Base-by-base conservation (phyloP, 1,139 yeast genomes). In the Lodderomyces orthopsilosis region DNA sequence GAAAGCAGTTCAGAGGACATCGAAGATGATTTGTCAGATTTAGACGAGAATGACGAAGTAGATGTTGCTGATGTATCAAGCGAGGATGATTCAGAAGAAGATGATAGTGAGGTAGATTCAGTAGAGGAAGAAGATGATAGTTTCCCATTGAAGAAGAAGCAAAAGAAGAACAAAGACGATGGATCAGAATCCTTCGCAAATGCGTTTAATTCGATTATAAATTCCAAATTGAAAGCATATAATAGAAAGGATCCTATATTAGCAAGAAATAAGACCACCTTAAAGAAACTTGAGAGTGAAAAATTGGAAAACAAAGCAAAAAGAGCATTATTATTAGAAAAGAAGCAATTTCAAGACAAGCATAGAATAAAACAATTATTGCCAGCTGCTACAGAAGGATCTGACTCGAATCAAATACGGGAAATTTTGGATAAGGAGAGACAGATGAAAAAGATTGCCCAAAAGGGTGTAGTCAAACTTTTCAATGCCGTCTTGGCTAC, bases 401-500 rank as follows among this genome's bases (percentile, higher is more conserved):
- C 42, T 12, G 75, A 78, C 34, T 74, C 77, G 4, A 75, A 68
- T 28, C 69, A 70, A 45, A 75, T 77, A 7, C 77, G 90, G 56
- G 72, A 70, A 37, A 63, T 77, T 3, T 61, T 91, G 33, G 93
- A 85, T 45, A 76, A 75, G 43, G 99, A 93, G 59, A 78, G 79
- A 51, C 72, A 69, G 51, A 68, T 89, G 56, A 85, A 86, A 61
- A 91, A 90, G 59, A 76, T 83, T 27, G 98, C 98, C 0, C 97
- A 93, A 65, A 77, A 85, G 56, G 99, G 98, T 69, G 98, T 90
- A 14, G 95, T 93, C 15, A 81, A 85, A 56, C 73, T 93, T 48
- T 90, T 93, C 65, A 93, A 93, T 61, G 98, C 97, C 1, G 85
- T 93, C 26, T 75, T 90, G 56, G 77, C 88, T 35, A 85, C 96